Evolutionary conservation across 352 stramenopile species (phyloP).

Genomic region (Blastocystis sp.): DNA sequence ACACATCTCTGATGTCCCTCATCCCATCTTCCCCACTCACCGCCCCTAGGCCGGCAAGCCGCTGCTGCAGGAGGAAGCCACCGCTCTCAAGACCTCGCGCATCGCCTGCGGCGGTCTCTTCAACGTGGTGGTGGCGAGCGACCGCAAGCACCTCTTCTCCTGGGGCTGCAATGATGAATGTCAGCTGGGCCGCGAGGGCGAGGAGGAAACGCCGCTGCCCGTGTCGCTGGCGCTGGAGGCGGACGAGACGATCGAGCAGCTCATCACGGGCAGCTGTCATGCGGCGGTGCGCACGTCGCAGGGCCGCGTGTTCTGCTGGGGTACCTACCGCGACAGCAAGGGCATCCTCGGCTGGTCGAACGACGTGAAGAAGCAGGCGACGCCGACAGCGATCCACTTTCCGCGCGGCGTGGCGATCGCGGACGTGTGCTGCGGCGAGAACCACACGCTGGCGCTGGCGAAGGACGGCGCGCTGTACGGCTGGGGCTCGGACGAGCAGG

Average conservation of each 20-base stretch:
- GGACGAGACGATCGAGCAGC: not conserved
- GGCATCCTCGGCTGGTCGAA: constrained; percentile 26
- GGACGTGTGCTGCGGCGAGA: constrained; percentile 31
- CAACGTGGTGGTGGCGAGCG: not conserved
- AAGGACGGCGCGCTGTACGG: constrained; percentile 40
- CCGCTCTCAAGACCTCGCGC: not conserved
- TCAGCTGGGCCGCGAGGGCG: constrained; percentile 23
- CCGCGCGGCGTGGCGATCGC: not conserved
- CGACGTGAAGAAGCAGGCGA: constrained; percentile 35
- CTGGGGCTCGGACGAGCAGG: constrained; percentile 59
- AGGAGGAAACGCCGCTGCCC: not conserved
- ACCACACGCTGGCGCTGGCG: constrained; percentile 19
- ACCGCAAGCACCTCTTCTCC: not conserved
- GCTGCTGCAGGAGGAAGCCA: not conserved
- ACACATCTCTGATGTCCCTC: constrained; percentile 2
- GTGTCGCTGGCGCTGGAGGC: not conserved
- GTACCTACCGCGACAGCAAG: constrained; percentile 55
- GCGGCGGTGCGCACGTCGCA: not conserved
- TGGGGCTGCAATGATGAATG: constrained; percentile 56
- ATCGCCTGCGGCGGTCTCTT: constrained; percentile 33
- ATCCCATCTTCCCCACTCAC: not conserved
- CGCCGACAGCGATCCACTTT: not conserved
- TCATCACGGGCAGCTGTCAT: constrained; percentile 5
- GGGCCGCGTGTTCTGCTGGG: constrained; percentile 40
- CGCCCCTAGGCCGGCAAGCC: constrained; percentile 45